Percentiles rank a stretch among this genome's conserved stretches.
phyloP scores from a whole-genome alignment of 352 stramenopile species.

The Pilasporangium apinafurcum region DNA sequence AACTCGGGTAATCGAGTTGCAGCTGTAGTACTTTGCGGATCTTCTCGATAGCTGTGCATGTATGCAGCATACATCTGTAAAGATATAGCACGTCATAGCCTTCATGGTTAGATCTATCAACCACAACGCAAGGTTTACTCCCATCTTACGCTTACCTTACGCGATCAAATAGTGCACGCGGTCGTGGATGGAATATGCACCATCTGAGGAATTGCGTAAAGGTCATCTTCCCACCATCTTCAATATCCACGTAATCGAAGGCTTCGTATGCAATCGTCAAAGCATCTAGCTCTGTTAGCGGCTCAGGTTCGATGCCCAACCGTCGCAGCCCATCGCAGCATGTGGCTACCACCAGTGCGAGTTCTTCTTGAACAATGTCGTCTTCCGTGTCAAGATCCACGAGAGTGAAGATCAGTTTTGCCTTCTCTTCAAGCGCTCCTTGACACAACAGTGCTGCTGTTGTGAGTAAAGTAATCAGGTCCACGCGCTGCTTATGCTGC shows the following conservation, averaged over 20 bases:
- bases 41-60: constrained; percentile 21
- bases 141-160: constrained; percentile 21
- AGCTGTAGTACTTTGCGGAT: constrained; percentile 23
- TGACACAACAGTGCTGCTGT: constrained; percentile 35
- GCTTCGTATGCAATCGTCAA: constrained; percentile 56
- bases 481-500: constrained; percentile 15
- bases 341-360: constrained; percentile 55
- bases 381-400: constrained; percentile 73
- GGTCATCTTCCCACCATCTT: constrained; percentile 67
- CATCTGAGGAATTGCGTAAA: constrained; percentile 56
- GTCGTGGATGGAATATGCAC: constrained; percentile 58
- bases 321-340: constrained; percentile 36
- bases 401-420: constrained; percentile 52
- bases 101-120: not conserved
- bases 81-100: no score
- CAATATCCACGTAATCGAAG: constrained; percentile 54
- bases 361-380: constrained; percentile 63
- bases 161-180: constrained; percentile 41
- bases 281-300: constrained; percentile 35
- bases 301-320: constrained; percentile 16
- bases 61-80: not conserved
- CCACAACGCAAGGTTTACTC: not conserved
- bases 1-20: not conserved
- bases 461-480: constrained; percentile 52
- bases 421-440: constrained; percentile 41